Conservation (phyloP, 306 rosid genomes). For the Spatholobus suberectus region DNA sequence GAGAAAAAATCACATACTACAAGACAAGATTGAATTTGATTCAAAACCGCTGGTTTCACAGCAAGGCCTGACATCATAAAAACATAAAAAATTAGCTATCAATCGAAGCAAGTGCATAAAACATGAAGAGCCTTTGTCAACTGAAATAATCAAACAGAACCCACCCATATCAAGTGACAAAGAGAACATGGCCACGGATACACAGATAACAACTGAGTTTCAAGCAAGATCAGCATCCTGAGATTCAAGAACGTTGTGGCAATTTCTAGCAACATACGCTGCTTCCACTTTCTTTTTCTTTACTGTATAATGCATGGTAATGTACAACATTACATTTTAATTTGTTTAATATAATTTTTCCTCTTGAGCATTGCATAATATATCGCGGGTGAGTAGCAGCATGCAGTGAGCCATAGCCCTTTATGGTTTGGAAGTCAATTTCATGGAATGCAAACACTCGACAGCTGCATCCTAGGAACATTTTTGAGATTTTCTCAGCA, state of each 20-base stretch:
- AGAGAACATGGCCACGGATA: background rate
- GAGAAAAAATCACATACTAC: conserved; percentile 59
- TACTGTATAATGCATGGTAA: background rate
- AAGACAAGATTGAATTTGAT: conserved; percentile 68
- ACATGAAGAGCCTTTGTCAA: background rate
- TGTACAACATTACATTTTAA: conserved; percentile 1
- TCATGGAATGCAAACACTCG: background rate
- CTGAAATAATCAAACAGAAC: background rate
- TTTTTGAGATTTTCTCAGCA: background rate
- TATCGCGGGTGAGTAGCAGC: conserved; percentile 2
- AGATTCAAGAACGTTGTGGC: background rate
- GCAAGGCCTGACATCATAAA: conserved; percentile 73
- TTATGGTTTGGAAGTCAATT: background rate
- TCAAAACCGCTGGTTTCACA: conserved; percentile 78
- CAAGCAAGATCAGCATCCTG: background rate
- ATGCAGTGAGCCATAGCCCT: background rate
- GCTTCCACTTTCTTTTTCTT: conserved; percentile 14
- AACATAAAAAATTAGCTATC: conserved; percentile 14
- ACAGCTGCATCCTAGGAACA: background rate
- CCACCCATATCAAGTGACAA: background rate
- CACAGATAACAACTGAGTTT: conserved; percentile 21
- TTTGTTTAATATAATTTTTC: background rate
- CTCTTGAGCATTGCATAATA: background rate
- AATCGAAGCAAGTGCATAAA: background rate
- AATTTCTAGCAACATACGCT: conserved; percentile 14